Evolutionary conservation across 1,139 yeast genomes (phyloP).

Genomic region (Kodamaea fungicola): DNA sequence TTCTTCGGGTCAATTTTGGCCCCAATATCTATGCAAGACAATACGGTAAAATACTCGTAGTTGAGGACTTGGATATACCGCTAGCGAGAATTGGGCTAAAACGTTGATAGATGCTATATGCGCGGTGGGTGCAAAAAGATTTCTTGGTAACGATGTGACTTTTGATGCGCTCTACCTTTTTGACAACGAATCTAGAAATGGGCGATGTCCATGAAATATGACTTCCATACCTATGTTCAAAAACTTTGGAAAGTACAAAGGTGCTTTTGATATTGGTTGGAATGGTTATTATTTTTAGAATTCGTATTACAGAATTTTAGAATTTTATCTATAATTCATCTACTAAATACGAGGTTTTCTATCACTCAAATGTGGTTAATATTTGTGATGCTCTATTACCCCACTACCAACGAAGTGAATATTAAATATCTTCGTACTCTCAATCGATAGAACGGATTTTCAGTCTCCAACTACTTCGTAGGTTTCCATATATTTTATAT

Average conservation of each 20-base stretch:
- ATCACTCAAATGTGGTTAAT: too few relatives aligned
- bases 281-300: too few relatives aligned
- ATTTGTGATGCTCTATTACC: too few relatives aligned
- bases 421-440: too few relatives aligned
- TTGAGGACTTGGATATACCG: not conserved
- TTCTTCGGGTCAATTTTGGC: conserved; percentile 5
- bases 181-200: not conserved
- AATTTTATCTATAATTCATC: too few relatives aligned
- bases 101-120: conserved; percentile 2
- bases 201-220: not conserved
- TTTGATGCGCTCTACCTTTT: not conserved
- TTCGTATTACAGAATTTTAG: too few relatives aligned
- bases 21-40: conserved; percentile 2
- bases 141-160: not conserved
- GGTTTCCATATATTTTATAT: too few relatives aligned
- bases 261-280: not conserved
- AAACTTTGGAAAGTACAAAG: not conserved
- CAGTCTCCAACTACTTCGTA: too few relatives aligned
- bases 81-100: not conserved
- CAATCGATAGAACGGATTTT: too few relatives aligned
- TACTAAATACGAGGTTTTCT: too few relatives aligned
- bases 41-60: not conserved
- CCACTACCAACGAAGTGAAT: too few relatives aligned
- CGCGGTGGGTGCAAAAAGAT: not conserved
- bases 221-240: not conserved